Evolutionary conservation across 164 flowering plant species (phyloP).

Genomic region (Aristolochia contorta): DNA sequence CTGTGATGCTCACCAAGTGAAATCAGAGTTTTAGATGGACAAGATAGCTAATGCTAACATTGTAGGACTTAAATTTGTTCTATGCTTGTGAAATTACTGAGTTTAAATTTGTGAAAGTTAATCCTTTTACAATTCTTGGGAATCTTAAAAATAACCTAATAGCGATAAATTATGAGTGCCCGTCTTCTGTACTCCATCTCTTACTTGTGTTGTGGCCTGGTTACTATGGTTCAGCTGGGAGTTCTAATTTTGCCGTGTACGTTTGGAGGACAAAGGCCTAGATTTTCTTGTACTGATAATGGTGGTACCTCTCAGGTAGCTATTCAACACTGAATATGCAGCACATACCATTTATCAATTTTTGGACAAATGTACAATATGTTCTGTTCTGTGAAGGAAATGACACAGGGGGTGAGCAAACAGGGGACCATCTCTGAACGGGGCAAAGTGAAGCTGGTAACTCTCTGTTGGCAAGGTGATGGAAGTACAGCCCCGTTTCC

Average conservation of each 20-base stretch:
- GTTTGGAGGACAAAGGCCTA: constrained; percentile 15
- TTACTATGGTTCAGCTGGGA: constrained; percentile 50
- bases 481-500: constrained; percentile 18
- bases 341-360: background rate
- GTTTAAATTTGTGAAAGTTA: too few species aligned
- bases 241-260: constrained; percentile 75
- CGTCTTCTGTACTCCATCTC: too few species aligned
- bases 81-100: too few species aligned
- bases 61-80: too few species aligned
- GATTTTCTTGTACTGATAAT: constrained; percentile 71
- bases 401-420: constrained; percentile 6
- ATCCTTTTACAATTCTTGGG: too few species aligned
- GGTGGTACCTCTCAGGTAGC: constrained; percentile 31
- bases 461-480: constrained; percentile 46
- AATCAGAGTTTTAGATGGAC: too few species aligned
- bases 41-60: too few species aligned
- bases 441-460: constrained; percentile 42
- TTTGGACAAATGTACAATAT: background rate
- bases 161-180: too few species aligned
- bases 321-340: background rate
- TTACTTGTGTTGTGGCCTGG: too few species aligned
- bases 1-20: too few species aligned
- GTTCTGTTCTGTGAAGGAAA: constrained; percentile 21
- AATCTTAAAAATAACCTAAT: too few species aligned
- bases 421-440: constrained; percentile 12